Percentiles rank a stretch among this genome's conserved stretches.
Conservation (phyloP, 225 moss, liverwort and hornwort species). For the Pleurozium schreberi region DNA sequence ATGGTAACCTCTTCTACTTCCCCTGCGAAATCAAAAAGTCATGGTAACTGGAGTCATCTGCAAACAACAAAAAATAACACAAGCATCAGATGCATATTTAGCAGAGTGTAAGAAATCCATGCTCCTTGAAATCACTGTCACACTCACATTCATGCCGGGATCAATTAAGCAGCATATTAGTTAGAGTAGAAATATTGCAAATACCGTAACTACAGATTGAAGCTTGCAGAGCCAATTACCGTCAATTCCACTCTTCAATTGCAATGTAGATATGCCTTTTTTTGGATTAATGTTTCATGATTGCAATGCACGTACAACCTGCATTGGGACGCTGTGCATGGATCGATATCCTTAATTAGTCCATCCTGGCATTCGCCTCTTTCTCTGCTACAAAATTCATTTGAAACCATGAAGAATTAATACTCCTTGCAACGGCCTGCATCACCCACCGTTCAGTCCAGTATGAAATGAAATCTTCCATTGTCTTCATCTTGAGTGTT, state of each 20-base stretch:
- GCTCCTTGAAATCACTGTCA: background rate
- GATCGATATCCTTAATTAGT: background rate
- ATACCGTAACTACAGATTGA: background rate
- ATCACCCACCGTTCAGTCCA: background rate
- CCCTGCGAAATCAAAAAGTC: background rate
- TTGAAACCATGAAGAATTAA: background rate
- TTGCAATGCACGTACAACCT: background rate
- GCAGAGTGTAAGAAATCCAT: background rate
- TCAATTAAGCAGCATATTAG: background rate
- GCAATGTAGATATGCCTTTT: no score
- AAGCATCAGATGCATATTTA: background rate
- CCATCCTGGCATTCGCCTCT: background rate
- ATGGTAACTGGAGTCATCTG: background rate
- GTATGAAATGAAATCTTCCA: background rate
- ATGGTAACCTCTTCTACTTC: no score
- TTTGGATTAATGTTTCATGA: background rate
- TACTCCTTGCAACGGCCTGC: background rate
- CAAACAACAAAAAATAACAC: background rate
- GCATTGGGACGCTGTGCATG: background rate
- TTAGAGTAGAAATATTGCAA: background rate
- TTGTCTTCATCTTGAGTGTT: background rate
- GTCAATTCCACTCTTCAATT: background rate
- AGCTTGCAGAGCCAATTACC: background rate
- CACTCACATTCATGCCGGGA: background rate
- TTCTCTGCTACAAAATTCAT: background rate